These are phyloP conservation scores for Cyclotella cryptica DNA, from an alignment of 108 stramenopile species.

Conservation along the genomic window DNA sequence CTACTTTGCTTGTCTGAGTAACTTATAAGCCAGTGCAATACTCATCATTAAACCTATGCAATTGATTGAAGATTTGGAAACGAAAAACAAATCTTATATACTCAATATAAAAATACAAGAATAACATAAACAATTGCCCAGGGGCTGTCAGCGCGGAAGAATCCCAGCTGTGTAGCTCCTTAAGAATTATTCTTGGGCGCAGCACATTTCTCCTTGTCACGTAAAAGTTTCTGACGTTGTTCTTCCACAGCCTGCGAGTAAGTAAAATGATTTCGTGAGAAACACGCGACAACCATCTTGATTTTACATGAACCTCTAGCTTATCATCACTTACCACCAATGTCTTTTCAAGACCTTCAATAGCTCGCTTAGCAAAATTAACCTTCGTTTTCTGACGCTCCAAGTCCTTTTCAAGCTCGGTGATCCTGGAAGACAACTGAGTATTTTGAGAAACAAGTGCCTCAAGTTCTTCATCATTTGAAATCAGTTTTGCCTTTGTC, in stretches of 20 bases:
- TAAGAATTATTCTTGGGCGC: too few relatives aligned
- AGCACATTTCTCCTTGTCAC: neutral
- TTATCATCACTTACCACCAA: slow-evolving; percentile 3
- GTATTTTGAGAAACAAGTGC: neutral
- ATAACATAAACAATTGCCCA: too few relatives aligned
- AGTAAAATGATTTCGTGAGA: neutral
- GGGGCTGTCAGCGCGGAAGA: too few relatives aligned
- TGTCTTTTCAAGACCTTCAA: slow-evolving; percentile 10
- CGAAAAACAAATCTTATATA: too few relatives aligned
- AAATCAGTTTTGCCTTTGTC: neutral
- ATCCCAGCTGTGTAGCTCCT: too few relatives aligned
- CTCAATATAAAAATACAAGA: too few relatives aligned
- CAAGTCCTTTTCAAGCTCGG: neutral
- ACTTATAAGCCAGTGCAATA: too few relatives aligned
- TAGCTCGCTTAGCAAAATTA: neutral
- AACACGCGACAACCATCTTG: too few relatives aligned
- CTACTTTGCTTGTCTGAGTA: too few relatives aligned
- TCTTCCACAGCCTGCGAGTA: neutral
- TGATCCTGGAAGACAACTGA: neutral
- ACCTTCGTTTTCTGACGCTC: neutral
- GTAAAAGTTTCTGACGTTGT: slow-evolving; percentile 2
- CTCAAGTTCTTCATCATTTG: neutral
- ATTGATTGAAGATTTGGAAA: too few relatives aligned
- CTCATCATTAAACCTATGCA: too few relatives aligned
- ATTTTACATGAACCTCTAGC: neutral